Conservation (phyloP, 2,329 filamentous ascomycete species). For the Fusarium dimerum region DNA sequence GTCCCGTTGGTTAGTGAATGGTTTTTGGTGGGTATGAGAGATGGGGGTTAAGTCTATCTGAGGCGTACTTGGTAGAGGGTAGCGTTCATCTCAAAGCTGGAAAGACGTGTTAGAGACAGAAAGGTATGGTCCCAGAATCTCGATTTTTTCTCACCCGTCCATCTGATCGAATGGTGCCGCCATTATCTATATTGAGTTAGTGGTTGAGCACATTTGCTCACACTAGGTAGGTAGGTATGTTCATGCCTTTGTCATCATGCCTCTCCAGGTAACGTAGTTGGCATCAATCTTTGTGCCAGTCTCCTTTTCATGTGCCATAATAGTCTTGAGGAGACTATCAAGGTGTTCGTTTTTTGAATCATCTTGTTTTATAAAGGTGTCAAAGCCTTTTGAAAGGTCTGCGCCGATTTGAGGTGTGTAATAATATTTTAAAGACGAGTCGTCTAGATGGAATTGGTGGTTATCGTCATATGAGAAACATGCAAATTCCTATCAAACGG, state of each 20-base stretch:
- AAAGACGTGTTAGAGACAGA: not conserved
- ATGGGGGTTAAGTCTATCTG: conserved; percentile 11
- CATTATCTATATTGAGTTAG: conserved; percentile 70
- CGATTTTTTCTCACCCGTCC: conserved; percentile 60
- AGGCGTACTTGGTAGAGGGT: conserved; percentile 80
- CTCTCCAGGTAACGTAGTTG: conserved; percentile 88
- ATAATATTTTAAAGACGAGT: conserved; percentile 83
- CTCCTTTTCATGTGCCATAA: conserved; percentile 71
- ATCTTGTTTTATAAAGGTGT: conserved; percentile 80
- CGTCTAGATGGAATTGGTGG: conserved; percentile 74
- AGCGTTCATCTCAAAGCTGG: conserved; percentile 92
- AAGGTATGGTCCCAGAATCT: conserved; percentile 2
- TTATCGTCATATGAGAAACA: conserved; percentile 91
- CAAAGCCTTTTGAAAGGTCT: conserved; percentile 79
- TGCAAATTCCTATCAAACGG: conserved; percentile 70
- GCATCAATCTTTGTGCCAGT: conserved; percentile 68
- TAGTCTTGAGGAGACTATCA: conserved; percentile 76
- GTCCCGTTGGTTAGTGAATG: conserved; percentile 16
- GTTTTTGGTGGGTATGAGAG: not conserved
- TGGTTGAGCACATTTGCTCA: not conserved
- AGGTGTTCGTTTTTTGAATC: conserved; percentile 84
- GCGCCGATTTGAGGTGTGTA: conserved; percentile 72
- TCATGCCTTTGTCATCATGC: conserved; percentile 95
- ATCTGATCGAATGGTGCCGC: conserved; percentile 77
- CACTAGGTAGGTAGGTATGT: not conserved